A percentile compares a stretch with the other conserved stretches of the same genome.
phyloP scores from a whole-genome alignment of 2,329 filamentous ascomycete genomes.

The Aspergillus jensenii region DNA sequence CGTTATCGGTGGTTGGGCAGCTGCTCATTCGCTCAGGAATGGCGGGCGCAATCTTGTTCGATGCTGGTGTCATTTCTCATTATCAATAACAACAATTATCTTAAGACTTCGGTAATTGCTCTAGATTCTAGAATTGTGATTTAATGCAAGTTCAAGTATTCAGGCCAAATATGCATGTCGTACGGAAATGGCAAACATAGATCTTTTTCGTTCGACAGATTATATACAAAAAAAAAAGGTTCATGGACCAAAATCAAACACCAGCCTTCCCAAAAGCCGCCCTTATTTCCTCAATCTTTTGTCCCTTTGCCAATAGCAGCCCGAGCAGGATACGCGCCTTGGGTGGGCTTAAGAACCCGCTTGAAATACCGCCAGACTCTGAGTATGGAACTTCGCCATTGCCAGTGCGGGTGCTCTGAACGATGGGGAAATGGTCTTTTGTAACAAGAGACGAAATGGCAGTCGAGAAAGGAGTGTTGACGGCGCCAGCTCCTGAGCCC shows the following conservation, averaged over 20 bases:
- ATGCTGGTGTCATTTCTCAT: background rate
- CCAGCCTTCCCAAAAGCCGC: slow-evolving; percentile 13
- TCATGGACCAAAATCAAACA: background rate
- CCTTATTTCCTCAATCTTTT: slow-evolving; percentile 12
- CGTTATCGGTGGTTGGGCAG: slow-evolving; percentile 1
- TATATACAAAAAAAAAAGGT: too few relatives aligned
- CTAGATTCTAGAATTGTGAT: too few relatives aligned
- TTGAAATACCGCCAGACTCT: slow-evolving; percentile 19
- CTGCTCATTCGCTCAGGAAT: background rate
- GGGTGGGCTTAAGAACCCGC: slow-evolving; percentile 21
- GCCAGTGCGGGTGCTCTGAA: slow-evolving; percentile 24
- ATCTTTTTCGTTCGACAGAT: too few relatives aligned
- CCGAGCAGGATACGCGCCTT: slow-evolving; percentile 21
- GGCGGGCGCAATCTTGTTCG: background rate
- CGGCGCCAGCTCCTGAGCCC: slow-evolving; percentile 24
- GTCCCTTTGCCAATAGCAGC: slow-evolving; percentile 16
- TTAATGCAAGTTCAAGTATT: too few relatives aligned
- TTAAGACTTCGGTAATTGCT: too few relatives aligned
- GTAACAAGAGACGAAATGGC: slow-evolving; percentile 18
- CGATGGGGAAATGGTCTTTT: slow-evolving; percentile 19
- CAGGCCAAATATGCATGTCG: background rate
- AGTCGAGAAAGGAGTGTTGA: slow-evolving; percentile 16
- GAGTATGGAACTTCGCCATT: slow-evolving; percentile 26
- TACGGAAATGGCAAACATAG: too few relatives aligned
- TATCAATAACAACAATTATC: background rate